A percentile compares a stretch with the other conserved stretches of the same genome.
These are phyloP conservation scores for Bruguiera gymnorhiza DNA, from an alignment of 345 rosid species.

Conservation along the genomic window DNA sequence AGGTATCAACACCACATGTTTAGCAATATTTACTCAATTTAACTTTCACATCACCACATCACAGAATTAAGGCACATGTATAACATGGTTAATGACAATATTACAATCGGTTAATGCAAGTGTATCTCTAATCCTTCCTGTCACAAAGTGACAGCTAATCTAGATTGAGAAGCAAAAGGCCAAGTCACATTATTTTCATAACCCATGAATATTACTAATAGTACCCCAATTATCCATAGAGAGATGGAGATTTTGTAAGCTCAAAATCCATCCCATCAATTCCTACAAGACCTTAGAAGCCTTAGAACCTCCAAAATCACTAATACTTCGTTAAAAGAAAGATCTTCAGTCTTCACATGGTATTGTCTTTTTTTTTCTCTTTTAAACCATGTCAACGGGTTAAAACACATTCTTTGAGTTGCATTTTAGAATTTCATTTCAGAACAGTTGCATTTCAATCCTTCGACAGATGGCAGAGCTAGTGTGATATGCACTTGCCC, in stretches of 20 bases:
- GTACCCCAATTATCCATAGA: neutral
- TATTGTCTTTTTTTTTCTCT: neutral
- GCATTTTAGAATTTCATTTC: neutral
- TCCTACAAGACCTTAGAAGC: neutral
- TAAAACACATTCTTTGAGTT: neutral
- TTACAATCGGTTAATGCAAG: too few relatives aligned
- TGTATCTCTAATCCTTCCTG: too few relatives aligned
- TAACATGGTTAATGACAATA: too few relatives aligned
- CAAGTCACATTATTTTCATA: neutral
- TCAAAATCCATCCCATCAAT: neutral
- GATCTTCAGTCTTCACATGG: neutral
- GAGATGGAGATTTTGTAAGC: too few relatives aligned
- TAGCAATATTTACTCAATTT: too few relatives aligned
- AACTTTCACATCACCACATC: too few relatives aligned
- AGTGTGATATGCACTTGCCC: neutral
- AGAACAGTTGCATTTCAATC: neutral
- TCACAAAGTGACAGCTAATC: too few relatives aligned
- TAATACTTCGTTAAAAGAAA: neutral
- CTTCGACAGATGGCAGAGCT: neutral
- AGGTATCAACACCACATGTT: too few relatives aligned
- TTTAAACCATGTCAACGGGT: neutral
- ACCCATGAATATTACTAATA: neutral
- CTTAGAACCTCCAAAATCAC: neutral
- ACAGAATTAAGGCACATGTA: too few relatives aligned
- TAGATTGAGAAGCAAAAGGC: neutral